A percentile compares a stretch with the other conserved stretches of the same genome.
phyloP scores from a whole-genome alignment of 345 rosid genomes.

The Bruguiera sexangula region DNA sequence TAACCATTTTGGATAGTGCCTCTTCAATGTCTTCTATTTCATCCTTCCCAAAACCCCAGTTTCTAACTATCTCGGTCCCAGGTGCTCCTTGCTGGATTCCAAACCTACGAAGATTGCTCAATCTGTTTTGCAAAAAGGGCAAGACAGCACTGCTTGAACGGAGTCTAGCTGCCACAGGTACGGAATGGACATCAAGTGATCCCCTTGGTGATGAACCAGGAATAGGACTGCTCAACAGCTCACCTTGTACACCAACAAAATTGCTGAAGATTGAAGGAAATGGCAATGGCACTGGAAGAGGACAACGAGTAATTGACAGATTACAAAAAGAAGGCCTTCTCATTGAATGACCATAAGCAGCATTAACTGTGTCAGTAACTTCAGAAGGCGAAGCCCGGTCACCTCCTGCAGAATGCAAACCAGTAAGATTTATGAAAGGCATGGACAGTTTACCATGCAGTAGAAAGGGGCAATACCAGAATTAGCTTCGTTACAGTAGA shows the following conservation, averaged over 20 bases:
- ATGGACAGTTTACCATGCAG: not conserved
- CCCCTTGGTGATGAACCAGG: slow-evolving; percentile 46
- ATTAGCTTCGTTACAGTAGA: not conserved
- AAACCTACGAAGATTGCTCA: slow-evolving; percentile 48
- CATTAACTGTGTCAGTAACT: slow-evolving; percentile 53
- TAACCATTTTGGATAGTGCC: slow-evolving; percentile 59
- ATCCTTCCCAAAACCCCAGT: slow-evolving; percentile 85
- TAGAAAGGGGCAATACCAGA: not conserved
- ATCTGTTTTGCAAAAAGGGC: slow-evolving; percentile 63
- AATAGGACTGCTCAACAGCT: slow-evolving; percentile 56
- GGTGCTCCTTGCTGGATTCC: slow-evolving; percentile 63
- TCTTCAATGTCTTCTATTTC: slow-evolving; percentile 75
- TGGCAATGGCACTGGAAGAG: slow-evolving; percentile 88
- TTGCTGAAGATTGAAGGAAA: slow-evolving; percentile 83
- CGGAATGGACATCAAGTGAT: slow-evolving; percentile 68
- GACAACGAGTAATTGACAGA: slow-evolving; percentile 61
- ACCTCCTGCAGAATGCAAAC: slow-evolving; percentile 35
- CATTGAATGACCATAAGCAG: slow-evolving; percentile 40
- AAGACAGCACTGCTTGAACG: slow-evolving; percentile 63
- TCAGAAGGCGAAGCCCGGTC: slow-evolving; percentile 52
- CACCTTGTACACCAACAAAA: slow-evolving; percentile 62
- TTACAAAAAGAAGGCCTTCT: slow-evolving; percentile 59
- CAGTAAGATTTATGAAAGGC: not conserved
- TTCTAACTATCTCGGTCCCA: slow-evolving; percentile 58
- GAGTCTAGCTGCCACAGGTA: slow-evolving; percentile 69